A percentile compares a stretch with the other conserved stretches of the same genome.
Evolutionary conservation across 352 stramenopile species (phyloP).

Genomic region (Phytophthora hibernalis): DNA sequence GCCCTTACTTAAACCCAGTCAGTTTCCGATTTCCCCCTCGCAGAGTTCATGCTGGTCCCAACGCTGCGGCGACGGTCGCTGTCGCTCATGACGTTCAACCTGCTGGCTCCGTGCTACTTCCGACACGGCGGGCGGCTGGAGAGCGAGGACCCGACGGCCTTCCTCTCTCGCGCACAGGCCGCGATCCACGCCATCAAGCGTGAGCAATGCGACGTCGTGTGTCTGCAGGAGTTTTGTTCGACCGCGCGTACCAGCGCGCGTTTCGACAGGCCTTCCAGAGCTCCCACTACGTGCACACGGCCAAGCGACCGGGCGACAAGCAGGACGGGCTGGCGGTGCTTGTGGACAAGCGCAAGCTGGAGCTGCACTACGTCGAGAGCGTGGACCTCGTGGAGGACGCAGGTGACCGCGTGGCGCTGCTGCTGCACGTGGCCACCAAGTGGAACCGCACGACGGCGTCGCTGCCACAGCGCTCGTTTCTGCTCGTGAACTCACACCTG

Average conservation of each 20-base stretch:
- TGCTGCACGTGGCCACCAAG: conserved; percentile 86
- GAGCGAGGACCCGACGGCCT: conserved; percentile 64
- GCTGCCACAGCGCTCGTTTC: conserved; percentile 72
- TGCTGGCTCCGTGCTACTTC: conserved; percentile 90
- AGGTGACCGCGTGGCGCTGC: conserved; percentile 83
- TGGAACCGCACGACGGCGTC: conserved; percentile 62
- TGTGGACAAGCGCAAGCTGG: conserved; percentile 76
- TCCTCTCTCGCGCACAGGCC: conserved; percentile 73
- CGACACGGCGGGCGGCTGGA: conserved; percentile 79
- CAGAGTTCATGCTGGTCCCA: conserved; percentile 14
- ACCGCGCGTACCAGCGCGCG: conserved; percentile 74
- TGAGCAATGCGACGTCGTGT: conserved; percentile 80
- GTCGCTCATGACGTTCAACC: conserved; percentile 90
- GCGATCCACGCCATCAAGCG: conserved; percentile 77
- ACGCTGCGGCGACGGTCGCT: conserved; percentile 37
- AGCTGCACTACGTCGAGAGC: conserved; percentile 81
- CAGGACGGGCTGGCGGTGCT: conserved; percentile 86
- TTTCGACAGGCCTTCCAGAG: conserved; percentile 70
- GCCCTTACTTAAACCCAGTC: conserved; percentile 9
- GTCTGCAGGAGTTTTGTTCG: conserved; percentile 89
- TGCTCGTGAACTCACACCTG: conserved; percentile 87
- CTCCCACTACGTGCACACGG: conserved; percentile 76
- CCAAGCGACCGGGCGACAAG: conserved; percentile 80
- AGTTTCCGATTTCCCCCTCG: conserved; percentile 5
- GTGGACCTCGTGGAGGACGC: conserved; percentile 78